phyloP scores from a whole-genome alignment of 805 yeast species.

The Wickerhamomyces chambardii region DNA sequence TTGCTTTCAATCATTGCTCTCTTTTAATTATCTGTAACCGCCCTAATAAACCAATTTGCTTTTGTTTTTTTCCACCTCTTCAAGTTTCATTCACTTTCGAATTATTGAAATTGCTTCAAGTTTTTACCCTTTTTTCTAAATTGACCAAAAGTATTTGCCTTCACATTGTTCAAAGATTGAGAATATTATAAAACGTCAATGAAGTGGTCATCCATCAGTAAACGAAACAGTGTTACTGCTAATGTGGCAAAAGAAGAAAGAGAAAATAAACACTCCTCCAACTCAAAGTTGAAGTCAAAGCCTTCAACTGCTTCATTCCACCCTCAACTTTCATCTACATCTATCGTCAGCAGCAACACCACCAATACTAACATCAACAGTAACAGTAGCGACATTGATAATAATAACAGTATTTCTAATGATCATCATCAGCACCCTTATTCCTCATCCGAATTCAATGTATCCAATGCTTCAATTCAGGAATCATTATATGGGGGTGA shows the following conservation, averaged over 20 bases:
- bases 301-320: background rate
- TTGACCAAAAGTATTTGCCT: no score
- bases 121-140: no score
- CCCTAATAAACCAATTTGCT: no score
- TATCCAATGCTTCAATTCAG: background rate
- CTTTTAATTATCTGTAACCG: no score
- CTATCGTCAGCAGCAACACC: no score
- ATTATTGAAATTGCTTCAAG: no score
- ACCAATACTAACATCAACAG: background rate
- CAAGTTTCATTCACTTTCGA: no score
- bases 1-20: no score
- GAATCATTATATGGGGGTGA: background rate
- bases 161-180: no score
- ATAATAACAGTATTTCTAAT: no score
- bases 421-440: background rate
- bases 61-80: no score
- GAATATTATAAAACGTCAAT: conserved; percentile 5
- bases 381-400: no score
- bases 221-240: conserved; percentile 15
- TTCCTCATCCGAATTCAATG: background rate
- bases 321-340: background rate
- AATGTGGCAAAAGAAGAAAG: background rate
- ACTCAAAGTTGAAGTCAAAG: background rate
- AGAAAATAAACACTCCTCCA: background rate
- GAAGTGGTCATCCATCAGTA: conserved; percentile 20